Conservation (phyloP, 306 rosid genomes). For the Biancaea sappan region DNA sequence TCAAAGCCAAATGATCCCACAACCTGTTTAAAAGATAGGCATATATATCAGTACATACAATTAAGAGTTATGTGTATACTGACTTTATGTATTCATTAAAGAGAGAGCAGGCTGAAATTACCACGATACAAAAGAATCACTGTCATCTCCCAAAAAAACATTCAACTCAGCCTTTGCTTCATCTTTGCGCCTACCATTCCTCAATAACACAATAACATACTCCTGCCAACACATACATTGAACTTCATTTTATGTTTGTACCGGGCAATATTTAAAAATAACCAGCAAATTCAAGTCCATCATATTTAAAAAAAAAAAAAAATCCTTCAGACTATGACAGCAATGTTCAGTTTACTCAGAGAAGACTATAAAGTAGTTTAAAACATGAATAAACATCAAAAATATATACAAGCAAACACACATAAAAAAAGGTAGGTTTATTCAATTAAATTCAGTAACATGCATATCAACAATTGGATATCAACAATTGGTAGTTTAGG, state of each 20-base stretch:
- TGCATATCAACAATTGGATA: too few species aligned
- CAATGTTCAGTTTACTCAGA: background rate
- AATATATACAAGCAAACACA: too few species aligned
- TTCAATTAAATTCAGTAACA: too few species aligned
- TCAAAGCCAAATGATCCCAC: slow-evolving; percentile 88
- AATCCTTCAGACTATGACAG: background rate
- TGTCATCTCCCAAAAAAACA: slow-evolving; percentile 90
- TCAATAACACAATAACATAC: slow-evolving; percentile 86
- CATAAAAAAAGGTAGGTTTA: too few species aligned
- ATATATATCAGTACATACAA: slow-evolving; percentile 21
- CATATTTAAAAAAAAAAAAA: background rate
- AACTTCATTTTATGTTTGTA: slow-evolving; percentile 21
- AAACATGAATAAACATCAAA: background rate
- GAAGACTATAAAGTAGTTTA: background rate
- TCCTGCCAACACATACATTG: slow-evolving; percentile 61
- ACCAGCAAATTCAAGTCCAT: background rate
- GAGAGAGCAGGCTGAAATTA: slow-evolving; percentile 43
- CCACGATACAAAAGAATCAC: slow-evolving; percentile 91
- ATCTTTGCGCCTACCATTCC: slow-evolving; percentile 85
- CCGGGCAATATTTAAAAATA: background rate
- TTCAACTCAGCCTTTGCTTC: slow-evolving; percentile 81
- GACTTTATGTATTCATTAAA: background rate
- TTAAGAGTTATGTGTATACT: slow-evolving; percentile 10
- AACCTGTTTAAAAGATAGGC: slow-evolving; percentile 59
- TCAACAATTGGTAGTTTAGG: too few species aligned